Evolutionary conservation across 768 basidiomycete genomes (phyloP), one percentile per base, ranked within the genome.

Genomic region (Naganishia onofrii): DNA sequence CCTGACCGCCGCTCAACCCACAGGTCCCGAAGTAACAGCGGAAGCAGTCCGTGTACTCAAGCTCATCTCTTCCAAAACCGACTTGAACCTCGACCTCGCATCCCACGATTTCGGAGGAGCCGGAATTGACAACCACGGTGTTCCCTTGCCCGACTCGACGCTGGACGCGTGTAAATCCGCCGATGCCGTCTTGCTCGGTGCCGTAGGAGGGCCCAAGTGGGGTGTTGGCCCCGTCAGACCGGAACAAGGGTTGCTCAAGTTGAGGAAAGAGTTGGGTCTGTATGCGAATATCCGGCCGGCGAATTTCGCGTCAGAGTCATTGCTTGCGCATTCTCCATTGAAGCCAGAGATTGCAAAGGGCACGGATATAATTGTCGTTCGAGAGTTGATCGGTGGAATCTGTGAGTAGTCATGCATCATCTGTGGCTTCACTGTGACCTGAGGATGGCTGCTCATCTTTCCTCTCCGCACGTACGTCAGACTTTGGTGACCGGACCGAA

Each of bases 151-250:
- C 1, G 85, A 88, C 7, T 84, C 87, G 5, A 98, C 96, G 1
- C 83, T 97, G 68, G 85, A 89, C 71, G 93, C 93, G 23, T 97
- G 94, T 83, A 85, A 91, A 78, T 86, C 89, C 77, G 94, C 95
- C 4, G 95, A 98, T 82, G 96, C 95, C 19, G 91, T 99, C 74
- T 84, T 99, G 34, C 88, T 99, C 87, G 96, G 95, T 74, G 89
- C 95, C 23, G 91, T 98, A 74, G 96, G 96, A 70, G 96, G 96
- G n/a, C 96, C 96, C 17, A 97, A 97, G 82, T 99, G 96, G 96
- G 94, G 93, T 57, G 90, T 94, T 2, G 86, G 88, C 68, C 89
- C 89, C 80, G 87, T 97, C 66, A 88, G 96, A 68, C 96, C 96
- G 21, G 96, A 99, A 81, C 87, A 87, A 71, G 96, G 96, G 67